phyloP scores from a whole-genome alignment of 1,284 basidiomycete species.

The Abortiporus biennis region DNA sequence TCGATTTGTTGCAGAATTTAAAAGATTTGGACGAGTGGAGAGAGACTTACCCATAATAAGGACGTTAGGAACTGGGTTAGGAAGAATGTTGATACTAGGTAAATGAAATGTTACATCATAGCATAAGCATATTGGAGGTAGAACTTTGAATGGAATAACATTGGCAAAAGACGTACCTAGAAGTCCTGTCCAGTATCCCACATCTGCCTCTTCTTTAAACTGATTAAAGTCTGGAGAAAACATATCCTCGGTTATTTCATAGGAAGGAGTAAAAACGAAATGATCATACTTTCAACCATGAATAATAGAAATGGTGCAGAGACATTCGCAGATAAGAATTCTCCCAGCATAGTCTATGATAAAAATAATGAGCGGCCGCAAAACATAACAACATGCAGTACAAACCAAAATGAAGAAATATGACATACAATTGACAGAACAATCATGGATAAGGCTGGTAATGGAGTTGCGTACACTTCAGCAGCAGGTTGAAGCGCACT shows the following conservation, averaged over 20 bases:
- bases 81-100: constrained; percentile 71
- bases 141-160: neutral
- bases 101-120: constrained; percentile 5
- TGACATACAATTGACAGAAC: constrained; percentile 87
- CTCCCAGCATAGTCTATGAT: constrained; percentile 81
- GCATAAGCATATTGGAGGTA: neutral
- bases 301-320: constrained; percentile 85
- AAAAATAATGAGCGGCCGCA: no score
- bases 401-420: neutral
- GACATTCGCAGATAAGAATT: constrained; percentile 89
- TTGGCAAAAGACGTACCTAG: constrained; percentile 41
- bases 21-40: constrained; percentile 8
- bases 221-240: constrained; percentile 68
- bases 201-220: constrained; percentile 63
- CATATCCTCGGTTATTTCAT: constrained; percentile 2
- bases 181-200: constrained; percentile 83
- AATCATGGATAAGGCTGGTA: constrained; percentile 85
- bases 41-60: constrained; percentile 66
- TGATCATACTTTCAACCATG: constrained; percentile 83
- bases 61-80: constrained; percentile 90
- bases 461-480: constrained; percentile 68
- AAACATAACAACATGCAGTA: no score
- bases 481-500: constrained; percentile 60
- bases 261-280: neutral
- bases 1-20: constrained; percentile 16